A percentile compares a stretch with the other conserved stretches of the same genome.
phyloP scores from a whole-genome alignment of 495 filamentous ascomycete species.

The Penicillium diatomitis region DNA sequence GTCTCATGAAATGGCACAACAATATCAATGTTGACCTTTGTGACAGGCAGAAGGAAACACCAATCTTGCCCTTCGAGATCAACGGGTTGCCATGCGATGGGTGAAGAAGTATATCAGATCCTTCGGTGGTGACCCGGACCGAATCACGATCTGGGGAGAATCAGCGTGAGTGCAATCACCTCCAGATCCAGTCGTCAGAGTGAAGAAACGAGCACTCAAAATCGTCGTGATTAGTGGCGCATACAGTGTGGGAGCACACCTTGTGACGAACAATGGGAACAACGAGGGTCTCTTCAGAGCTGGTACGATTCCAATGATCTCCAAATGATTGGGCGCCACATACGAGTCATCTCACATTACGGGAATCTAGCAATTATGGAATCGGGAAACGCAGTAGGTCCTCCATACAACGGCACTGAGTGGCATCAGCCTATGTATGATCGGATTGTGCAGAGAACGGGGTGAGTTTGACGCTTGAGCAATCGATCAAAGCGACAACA shows the following conservation, averaged over 20 bases:
- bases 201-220: background rate
- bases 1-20: background rate
- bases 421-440: slow-evolving; percentile 36
- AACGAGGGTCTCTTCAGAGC: slow-evolving; percentile 31
- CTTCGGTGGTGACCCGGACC: slow-evolving; percentile 47
- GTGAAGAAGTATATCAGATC: slow-evolving; percentile 40
- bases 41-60: slow-evolving; percentile 34
- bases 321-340: too few relatives aligned
- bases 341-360: background rate
- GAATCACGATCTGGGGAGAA: slow-evolving; percentile 65
- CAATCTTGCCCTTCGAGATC: slow-evolving; percentile 43
- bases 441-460: slow-evolving; percentile 23
- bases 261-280: slow-evolving; percentile 25
- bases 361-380: slow-evolving; percentile 52
- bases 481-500: background rate
- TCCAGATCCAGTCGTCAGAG: too few relatives aligned
- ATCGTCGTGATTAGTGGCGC: slow-evolving; percentile 16
- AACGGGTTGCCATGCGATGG: slow-evolving; percentile 41
- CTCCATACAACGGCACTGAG: slow-evolving; percentile 31
- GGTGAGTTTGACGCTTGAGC: slow-evolving; percentile 9
- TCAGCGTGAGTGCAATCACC: slow-evolving; percentile 38
- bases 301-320: slow-evolving; percentile 8
- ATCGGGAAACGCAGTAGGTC: slow-evolving; percentile 43
- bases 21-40: background rate
- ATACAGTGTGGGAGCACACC: slow-evolving; percentile 29